A percentile compares a stretch with the other conserved stretches of the same genome.
phyloP scores from a whole-genome alignment of 2,329 filamentous ascomycete species.

The Ceratocystis lukuohia region DNA sequence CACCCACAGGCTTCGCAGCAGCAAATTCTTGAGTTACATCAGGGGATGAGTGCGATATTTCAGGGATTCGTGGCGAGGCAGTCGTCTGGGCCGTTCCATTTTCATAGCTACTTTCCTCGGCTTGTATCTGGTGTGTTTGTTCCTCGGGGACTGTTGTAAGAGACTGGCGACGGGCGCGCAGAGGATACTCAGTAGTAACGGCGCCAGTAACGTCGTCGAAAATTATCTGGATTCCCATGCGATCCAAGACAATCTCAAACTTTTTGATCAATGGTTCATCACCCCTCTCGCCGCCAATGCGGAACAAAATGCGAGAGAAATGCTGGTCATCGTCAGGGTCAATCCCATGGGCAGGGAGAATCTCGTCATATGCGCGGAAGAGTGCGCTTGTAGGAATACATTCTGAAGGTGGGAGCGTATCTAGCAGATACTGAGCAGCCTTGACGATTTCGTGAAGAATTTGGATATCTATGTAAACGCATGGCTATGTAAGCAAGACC shows the following conservation, averaged over 20 bases:
- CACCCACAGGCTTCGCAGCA: neutral
- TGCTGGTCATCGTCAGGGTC: conserved; percentile 61
- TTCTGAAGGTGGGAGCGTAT: conserved; percentile 44
- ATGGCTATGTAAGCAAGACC: conserved; percentile 20
- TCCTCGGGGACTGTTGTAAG: conserved; percentile 18
- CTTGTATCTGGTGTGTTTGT: conserved; percentile 15
- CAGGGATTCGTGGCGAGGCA: conserved; percentile 15
- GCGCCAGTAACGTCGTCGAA: conserved; percentile 29
- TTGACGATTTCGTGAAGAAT: conserved; percentile 65
- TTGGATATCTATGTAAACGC: conserved; percentile 49
- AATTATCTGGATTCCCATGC: conserved; percentile 60
- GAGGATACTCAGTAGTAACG: conserved; percentile 17
- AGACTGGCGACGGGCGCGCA: conserved; percentile 13
- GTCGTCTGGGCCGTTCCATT: conserved; percentile 10
- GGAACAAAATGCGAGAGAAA: conserved; percentile 66
- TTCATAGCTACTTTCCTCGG: conserved; percentile 17
- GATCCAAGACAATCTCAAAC: conserved; percentile 53
- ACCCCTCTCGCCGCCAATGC: conserved; percentile 54
- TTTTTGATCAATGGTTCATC: conserved; percentile 49
- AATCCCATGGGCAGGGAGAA: conserved; percentile 57
- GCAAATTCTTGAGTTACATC: conserved; percentile 9
- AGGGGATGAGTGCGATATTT: conserved; percentile 17
- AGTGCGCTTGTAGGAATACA: conserved; percentile 61
- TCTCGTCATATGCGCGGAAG: conserved; percentile 65
- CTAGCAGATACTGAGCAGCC: conserved; percentile 52